Conservation (phyloP, 2,329 filamentous ascomycete species). For the Incumbomyces lentus region DNA sequence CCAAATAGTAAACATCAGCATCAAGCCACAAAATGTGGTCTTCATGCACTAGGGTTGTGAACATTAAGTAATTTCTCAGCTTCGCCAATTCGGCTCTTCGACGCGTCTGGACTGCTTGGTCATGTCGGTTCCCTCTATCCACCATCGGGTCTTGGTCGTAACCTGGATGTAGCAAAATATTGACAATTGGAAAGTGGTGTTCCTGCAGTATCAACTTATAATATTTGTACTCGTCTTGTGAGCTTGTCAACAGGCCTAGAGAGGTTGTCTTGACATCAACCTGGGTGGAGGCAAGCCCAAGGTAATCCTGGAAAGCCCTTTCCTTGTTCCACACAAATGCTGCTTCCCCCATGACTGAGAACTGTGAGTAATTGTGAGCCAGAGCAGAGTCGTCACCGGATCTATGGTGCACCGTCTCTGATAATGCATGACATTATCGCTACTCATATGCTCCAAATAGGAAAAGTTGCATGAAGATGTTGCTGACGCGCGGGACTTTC, state of each 20-base stretch:
- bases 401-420: too few species aligned
- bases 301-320: slow-evolving; percentile 5
- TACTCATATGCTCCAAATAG: too few species aligned
- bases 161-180: slow-evolving; percentile 7
- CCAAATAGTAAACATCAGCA: slow-evolving; percentile 6
- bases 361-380: slow-evolving; percentile 7
- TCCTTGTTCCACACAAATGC: neutral
- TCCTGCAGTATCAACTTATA: neutral
- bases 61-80: slow-evolving; percentile 9
- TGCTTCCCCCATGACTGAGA: slow-evolving; percentile 7
- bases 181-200: slow-evolving; percentile 2
- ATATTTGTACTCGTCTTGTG: slow-evolving; percentile 6
- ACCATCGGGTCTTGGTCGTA: neutral
- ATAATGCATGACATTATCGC: too few species aligned
- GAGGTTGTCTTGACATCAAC: slow-evolving; percentile 3
- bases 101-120: neutral
- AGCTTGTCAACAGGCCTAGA: slow-evolving; percentile 6
- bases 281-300: neutral
- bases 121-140: neutral
- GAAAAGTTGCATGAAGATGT: too few species aligned
- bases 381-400: too few species aligned
- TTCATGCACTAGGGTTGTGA: neutral
- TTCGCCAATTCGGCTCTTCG: slow-evolving; percentile 7
- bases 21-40: slow-evolving; percentile 10
- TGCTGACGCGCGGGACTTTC: too few species aligned